Base-by-base conservation (phyloP, 1,139 yeast genomes). In the Pneumocystis sp. region DNA sequence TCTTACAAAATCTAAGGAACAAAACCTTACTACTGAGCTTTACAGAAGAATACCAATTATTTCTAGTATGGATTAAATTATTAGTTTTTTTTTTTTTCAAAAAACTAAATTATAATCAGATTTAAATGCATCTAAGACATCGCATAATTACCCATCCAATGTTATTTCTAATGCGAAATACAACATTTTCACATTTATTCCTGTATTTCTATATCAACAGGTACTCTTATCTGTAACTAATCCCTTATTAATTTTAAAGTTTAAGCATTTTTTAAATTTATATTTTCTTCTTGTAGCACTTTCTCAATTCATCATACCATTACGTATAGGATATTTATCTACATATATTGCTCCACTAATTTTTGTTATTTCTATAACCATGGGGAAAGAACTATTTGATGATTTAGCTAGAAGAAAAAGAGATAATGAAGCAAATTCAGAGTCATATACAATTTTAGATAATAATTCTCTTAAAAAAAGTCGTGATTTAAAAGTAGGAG, bases 331-430 rank as follows among this genome's bases (percentile, higher is more conserved):
- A 10, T 95, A 91, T 73, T 79, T 95, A 61, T 87, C 96, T 1
- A 88, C 97, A 1, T 95, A 95, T 74, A 81, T 95, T 56, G 96
- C 91, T 6, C 99, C 99, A 0, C 80, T 95, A 66, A 96, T 87
- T 0, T 95, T 95, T 78, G 98, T 95, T 21, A 78, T 95, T 62
- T 79, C 87, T 0, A 96, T 95, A 6, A 95, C 98, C 0, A 90
- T 95, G 96, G 79, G 86, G 71, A 93, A 93, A 75, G 99, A 95
- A 74, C 97, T 97, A 0, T 81, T 89, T 70, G 98, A 95, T 76
- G 99, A 95, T 75, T 82, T 93, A 21, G 87, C 87, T 65, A 83
- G 99, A 73, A 82, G 98, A 65, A 82, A 93, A 69, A 82, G 99
- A 69, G 99, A 95, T 74, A 80, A 80, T 62, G 98, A 91, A 70